Evolutionary conservation across 176 grass and related monocot species (phyloP), one percentile per base, ranked within the genome.

Genomic region (Oryza longistaminata): DNA sequence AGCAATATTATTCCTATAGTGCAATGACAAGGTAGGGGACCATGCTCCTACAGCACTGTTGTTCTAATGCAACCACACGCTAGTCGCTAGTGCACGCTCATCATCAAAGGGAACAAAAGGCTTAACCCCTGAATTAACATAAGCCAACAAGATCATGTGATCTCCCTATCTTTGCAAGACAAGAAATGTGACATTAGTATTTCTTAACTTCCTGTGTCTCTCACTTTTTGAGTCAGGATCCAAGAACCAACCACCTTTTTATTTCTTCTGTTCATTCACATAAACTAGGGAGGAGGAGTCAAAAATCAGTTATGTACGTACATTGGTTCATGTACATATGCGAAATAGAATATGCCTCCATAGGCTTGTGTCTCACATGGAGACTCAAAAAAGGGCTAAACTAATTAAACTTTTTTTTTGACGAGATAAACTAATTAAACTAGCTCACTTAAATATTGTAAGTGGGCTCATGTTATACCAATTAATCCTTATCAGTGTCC

Each of bases 81-180:
- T 21, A 58, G 17, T 58, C 17, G 53, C 58, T 62, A 62, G 58
- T 19, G n/a, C 58, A 62, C 17, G 43, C 5, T 50, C n/a, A 49
- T 49, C 77, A n/a, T 68, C 46, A 72, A 72, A 72, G 68, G 70
- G 35, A 72, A 25, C 64, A 58, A 60, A 58, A 73, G 35, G 68
- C 48, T 72, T 73, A 69, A 69, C 73, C 35, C 2, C 35, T 45
- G 25, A 60, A 62, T 27, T 82, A 82, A 64, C 35, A 29, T 73
- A 73, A 82, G 46, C 11, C n/a, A 72, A 64, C 34, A 73, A 73
- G 50, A 45, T 82, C 68, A 73, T 64, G 68, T 71, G 49, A 71
- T 67, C 61, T 48, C 60, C 21, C 13, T 17, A 29, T 67, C 61
- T 79, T 2, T 46, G 2, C 16, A 15, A 49, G 25, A 73, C 80